phyloP scores from a whole-genome alignment of 169 alveolate genomes.

The Cystoisospora suis region DNA sequence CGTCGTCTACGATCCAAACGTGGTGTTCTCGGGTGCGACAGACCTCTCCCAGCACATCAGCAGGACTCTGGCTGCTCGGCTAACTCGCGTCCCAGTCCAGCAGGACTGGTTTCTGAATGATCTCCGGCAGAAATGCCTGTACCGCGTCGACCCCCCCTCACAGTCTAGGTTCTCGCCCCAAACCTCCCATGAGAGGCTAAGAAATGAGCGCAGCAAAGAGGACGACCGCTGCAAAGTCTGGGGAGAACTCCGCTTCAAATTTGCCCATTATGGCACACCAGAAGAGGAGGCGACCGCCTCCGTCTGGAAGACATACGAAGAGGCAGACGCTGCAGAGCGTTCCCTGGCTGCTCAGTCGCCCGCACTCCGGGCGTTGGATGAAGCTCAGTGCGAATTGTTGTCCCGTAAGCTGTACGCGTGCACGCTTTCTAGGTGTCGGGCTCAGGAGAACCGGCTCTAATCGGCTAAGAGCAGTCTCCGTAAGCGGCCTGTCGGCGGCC shows the following conservation, averaged over 20 bases:
- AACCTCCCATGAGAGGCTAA: neutral
- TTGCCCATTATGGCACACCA: neutral
- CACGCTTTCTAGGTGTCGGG: no score
- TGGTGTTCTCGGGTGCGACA: neutral
- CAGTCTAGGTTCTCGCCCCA: neutral
- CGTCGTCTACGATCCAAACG: neutral
- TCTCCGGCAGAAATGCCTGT: neutral
- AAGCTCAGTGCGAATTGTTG: no score
- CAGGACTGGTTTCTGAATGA: neutral
- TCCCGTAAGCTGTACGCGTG: no score
- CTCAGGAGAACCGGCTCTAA: no score
- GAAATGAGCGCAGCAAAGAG: no score
- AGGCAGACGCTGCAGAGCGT: neutral
- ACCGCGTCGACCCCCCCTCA: neutral
- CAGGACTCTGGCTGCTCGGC: neutral
- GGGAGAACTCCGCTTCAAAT: neutral
- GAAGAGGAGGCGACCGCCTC: neutral
- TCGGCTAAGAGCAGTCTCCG: no score
- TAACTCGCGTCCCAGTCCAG: neutral
- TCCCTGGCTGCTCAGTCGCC: no score
- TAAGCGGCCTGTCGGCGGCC: no score
- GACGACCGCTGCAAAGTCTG: neutral
- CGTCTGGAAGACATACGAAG: neutral
- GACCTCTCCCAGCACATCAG: conserved; percentile 9
- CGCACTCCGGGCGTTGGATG: no score